These are phyloP conservation scores for Pseudofabraea citricarpa DNA, from an alignment of 2,329 filamentous ascomycete species.

Conservation along the genomic window DNA sequence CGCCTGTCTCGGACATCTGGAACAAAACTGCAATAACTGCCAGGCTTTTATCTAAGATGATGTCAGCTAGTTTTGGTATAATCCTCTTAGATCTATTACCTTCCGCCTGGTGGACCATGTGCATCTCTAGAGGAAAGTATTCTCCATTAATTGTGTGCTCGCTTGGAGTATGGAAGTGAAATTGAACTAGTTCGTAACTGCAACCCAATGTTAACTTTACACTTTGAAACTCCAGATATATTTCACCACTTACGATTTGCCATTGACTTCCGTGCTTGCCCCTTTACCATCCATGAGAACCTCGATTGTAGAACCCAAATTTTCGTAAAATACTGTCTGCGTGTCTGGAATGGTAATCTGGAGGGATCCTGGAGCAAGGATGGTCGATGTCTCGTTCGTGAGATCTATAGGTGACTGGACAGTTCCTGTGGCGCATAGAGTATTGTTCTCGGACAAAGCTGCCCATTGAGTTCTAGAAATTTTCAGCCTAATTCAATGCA, in stretches of 20 bases:
- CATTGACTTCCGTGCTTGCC: conserved; percentile 2
- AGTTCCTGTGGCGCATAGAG: conserved; percentile 8
- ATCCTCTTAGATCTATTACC: too few relatives aligned
- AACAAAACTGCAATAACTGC: conserved; percentile 31
- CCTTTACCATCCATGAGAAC: conserved; percentile 15
- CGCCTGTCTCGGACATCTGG: conserved; percentile 31
- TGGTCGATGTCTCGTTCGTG: conserved; percentile 1
- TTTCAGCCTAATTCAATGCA: too few relatives aligned
- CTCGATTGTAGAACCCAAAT: conserved; percentile 15
- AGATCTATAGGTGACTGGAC: conserved; percentile 15
- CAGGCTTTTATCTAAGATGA: conserved; percentile 14
- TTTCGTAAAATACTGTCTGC: conserved; percentile 13
- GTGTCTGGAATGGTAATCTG: conserved; percentile 8
- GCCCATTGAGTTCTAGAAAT: conserved; percentile 10
- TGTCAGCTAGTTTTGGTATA: too few relatives aligned
- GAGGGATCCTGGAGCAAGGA: conserved; percentile 4
- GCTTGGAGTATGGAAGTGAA: conserved; percentile 56
- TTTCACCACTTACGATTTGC: conserved; percentile 12
- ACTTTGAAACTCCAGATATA: too few relatives aligned
- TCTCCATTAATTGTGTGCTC: conserved; percentile 48
- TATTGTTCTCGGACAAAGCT: conserved; percentile 7
- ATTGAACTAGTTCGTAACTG: too few relatives aligned
- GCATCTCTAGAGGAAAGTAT: conserved; percentile 35
- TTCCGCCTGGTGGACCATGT: conserved; percentile 34
- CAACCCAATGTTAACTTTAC: too few relatives aligned